Evolutionary conservation across 2,329 filamentous ascomycete genomes (phyloP), one percentile per base, ranked within the genome.

Genomic region (Scedosporium minutisporum): DNA sequence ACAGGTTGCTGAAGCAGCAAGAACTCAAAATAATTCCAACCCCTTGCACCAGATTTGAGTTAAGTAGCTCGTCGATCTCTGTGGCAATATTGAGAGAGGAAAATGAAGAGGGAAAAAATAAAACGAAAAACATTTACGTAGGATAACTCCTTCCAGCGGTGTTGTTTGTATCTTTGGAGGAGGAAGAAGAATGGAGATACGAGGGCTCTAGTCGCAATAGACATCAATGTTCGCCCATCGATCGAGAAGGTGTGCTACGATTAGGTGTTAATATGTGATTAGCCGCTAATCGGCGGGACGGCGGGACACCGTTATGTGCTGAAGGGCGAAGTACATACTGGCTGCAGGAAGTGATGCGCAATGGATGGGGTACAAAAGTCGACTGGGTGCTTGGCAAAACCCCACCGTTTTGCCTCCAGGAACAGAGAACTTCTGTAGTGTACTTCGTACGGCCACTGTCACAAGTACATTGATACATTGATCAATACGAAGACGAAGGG

Each of bases 201-300:
- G 23, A 55, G 51, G 7, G 18, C 23, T 55, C 51, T 25, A 10
- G 18, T 25, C n/a, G 21, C 51, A 18, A 55, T 27, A 3, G 23
- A 27, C 23, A 55, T 41, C 57, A 38, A 58, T 9, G 29, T n/a
- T 23, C 3, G 53, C 27, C 25, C 14, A n/a, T 51, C 23, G 59
- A 38, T 38, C 33, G 33, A 38, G 33, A 38, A 61, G 59, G 44
- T 51, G 29, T 53, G 44, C 18, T 44, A 46, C 59, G 44, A 53
- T 27, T 51, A 29, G 59, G 44, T 61, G 59, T 42, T 51, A 61
- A 38, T 61, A 51, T 61, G 44, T 61, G 59, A 61, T 51, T 61
- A 51, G 59, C 59, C 42, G 42, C 59, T 61, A 61, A 61, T 61
- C 59, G 33, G 41, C 59, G 59, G 59, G 59, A 61, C 59, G 59